A percentile compares a stretch with the other conserved stretches of the same genome.
phyloP scores from a whole-genome alignment of 176 grass and related monocot genomes.

The Musa troglodytarum region DNA sequence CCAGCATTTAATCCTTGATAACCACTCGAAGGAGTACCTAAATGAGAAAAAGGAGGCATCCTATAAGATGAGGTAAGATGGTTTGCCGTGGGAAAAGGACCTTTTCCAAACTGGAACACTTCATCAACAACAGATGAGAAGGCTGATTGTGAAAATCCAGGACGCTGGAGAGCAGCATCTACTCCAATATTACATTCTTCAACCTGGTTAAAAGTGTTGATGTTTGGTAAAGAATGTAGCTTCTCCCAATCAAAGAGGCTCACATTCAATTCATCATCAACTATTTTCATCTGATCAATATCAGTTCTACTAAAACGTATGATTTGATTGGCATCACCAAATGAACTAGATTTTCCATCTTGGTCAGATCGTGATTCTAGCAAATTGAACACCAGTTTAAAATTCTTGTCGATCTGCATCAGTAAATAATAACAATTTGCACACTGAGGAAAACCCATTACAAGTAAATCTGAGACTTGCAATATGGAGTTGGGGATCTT shows the following conservation, averaged over 20 bases:
- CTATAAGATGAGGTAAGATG: constrained; percentile 31
- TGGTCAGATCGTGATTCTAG: constrained; percentile 52
- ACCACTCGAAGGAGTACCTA: constrained; percentile 27
- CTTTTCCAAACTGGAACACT: constrained; percentile 66
- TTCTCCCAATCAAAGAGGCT: constrained; percentile 56
- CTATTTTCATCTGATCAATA: constrained; percentile 57
- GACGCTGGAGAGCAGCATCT: constrained; percentile 42
- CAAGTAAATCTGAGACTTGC: constrained; percentile 57
- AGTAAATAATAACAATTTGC: constrained; percentile 80
- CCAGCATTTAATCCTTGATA: constrained; percentile 37
- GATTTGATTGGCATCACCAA: constrained; percentile 48
- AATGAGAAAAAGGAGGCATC: constrained; percentile 30
- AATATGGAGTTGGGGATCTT: constrained; percentile 61
- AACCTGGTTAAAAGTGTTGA: constrained; percentile 31
- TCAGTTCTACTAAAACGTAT: constrained; percentile 55
- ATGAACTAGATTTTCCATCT: constrained; percentile 43
- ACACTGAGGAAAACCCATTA: constrained; percentile 91
- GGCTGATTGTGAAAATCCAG: constrained; percentile 46
- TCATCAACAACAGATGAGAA: constrained; percentile 96
- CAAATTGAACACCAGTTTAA: constrained; percentile 76
- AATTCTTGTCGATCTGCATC: constrained; percentile 90
- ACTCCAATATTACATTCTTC: constrained; percentile 40
- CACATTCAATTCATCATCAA: constrained; percentile 43
- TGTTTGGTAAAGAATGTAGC: constrained; percentile 45
- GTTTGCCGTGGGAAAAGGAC: constrained; percentile 25